phyloP scores from a whole-genome alignment of 768 basidiomycete genomes.

The Lentinus tigrinus region DNA sequence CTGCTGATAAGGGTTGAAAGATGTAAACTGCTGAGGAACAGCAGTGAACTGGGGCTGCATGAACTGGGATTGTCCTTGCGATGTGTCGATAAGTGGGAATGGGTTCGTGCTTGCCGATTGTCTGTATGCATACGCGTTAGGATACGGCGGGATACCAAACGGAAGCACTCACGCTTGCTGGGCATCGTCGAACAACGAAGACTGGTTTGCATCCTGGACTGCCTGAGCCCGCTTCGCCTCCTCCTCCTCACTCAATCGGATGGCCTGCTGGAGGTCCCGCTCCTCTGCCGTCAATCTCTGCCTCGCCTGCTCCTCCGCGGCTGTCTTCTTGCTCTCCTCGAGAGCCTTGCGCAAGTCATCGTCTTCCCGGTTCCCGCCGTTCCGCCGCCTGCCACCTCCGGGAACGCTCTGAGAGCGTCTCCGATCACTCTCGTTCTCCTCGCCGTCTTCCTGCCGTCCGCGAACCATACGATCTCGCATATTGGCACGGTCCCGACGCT shows the following conservation, averaged over 20 bases:
- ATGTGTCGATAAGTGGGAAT: conserved; percentile 61
- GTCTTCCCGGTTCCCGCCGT: conserved; percentile 52
- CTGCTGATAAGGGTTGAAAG: conserved; percentile 93
- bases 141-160: neutral
- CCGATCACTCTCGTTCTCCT: conserved; percentile 47
- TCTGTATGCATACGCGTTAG: neutral
- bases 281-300: conserved; percentile 60
- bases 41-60: conserved; percentile 78
- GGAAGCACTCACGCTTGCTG: conserved; percentile 63
- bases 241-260: conserved; percentile 88
- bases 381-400: conserved; percentile 17
- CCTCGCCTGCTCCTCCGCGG: conserved; percentile 65
- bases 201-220: conserved; percentile 70
- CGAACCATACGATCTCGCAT: conserved; percentile 96
- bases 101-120: conserved; percentile 43
- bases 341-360: conserved; percentile 86
- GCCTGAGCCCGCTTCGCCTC: conserved; percentile 73
- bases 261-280: conserved; percentile 77
- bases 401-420: conserved; percentile 33
- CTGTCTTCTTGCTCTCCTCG: conserved; percentile 79
- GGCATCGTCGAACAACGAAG: conserved; percentile 83
- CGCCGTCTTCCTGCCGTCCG: conserved; percentile 40
- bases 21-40: conserved; percentile 82
- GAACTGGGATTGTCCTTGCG: conserved; percentile 37
- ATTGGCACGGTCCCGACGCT: conserved; percentile 76